Base-by-base conservation (phyloP, 768 basidiomycete species). In the Kwoniella mangroviensis region DNA sequence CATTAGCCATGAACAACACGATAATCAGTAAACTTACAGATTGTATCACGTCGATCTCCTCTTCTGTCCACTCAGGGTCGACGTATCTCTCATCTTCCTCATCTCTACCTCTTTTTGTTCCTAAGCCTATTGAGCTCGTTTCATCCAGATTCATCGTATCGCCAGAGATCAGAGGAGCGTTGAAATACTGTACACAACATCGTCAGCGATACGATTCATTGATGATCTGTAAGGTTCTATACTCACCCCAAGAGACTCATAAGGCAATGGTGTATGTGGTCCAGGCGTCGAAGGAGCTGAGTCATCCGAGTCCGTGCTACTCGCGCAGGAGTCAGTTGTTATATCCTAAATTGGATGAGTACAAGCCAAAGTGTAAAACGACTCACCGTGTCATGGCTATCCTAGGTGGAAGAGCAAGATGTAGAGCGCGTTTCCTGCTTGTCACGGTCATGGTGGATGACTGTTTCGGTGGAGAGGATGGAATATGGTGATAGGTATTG, bases 191-290 rank as follows among this genome's bases (percentile, higher is more conserved):
- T 17, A 49, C 4, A 6, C 13, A 49, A 49, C 34, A 34, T 34
- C 34, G 34, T 34, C 34, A 34, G 34, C 6, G 34, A 34, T 34
- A 34, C 6, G 34, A 0, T 7, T 34, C 34, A 34, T 34, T 7
- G 34, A 34, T 34, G 6, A 34, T 34, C 9, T 5, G 6, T 34
- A 34, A 6, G 9, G 34, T 5, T 7, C 34, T 34, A 7, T 9
- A 58, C 67, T 52, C 42, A 68, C 64, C 4, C 56, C 57, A 60
- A 65, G 72, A 55, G 55, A 67, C 22, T 73, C 75, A 43, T 70
- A 72, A 21, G 78, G 78, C 11, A 75, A 34, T 7, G 79, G 79
- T 15, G 79, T 80, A 54, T 75, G 75, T 5, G 79, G 79, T 28
- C 62, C 61, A 49, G 75, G 70, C 54, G 75, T 74, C 12, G 40